Percentiles rank a stretch among this genome's conserved stretches.
phyloP scores from a whole-genome alignment of 1,139 yeast genomes.

The Pichia sp. region DNA sequence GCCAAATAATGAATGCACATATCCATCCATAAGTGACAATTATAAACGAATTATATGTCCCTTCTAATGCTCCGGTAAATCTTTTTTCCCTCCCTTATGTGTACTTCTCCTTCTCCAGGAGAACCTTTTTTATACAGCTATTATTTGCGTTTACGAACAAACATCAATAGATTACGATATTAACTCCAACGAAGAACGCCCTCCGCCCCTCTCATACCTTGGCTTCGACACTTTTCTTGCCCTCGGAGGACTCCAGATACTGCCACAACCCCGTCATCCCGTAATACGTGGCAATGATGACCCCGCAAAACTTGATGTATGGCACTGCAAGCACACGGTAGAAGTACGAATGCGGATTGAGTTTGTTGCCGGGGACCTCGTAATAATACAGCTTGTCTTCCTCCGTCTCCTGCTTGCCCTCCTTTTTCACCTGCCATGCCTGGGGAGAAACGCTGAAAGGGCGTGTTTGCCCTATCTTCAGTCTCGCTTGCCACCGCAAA shows the following conservation, averaged over 20 bases:
- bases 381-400: constrained; percentile 13
- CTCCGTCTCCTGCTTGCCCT: neutral
- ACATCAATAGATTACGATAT: constrained; percentile 4
- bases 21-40: constrained; percentile 3
- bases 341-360: constrained; percentile 35
- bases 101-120: neutral
- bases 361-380: constrained; percentile 22
- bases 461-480: neutral
- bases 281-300: constrained; percentile 43
- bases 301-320: constrained; percentile 37
- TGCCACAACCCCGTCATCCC: constrained; percentile 40
- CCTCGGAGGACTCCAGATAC: constrained; percentile 33
- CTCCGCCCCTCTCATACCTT: too few relatives aligned
- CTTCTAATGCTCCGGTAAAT: neutral
- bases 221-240: neutral
- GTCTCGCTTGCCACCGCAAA: neutral
- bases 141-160: constrained; percentile 15
- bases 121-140: neutral
- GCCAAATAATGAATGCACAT: neutral
- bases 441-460: neutral
- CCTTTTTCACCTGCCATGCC: neutral
- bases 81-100: neutral
- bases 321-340: constrained; percentile 44
- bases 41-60: constrained; percentile 16
- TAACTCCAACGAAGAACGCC: too few relatives aligned